Percentiles rank a stretch among this genome's conserved stretches.
These are phyloP conservation scores for Lasiodiplodia gonubiensis DNA, from an alignment of 2,329 filamentous ascomycete genomes.

Conservation along the genomic window DNA sequence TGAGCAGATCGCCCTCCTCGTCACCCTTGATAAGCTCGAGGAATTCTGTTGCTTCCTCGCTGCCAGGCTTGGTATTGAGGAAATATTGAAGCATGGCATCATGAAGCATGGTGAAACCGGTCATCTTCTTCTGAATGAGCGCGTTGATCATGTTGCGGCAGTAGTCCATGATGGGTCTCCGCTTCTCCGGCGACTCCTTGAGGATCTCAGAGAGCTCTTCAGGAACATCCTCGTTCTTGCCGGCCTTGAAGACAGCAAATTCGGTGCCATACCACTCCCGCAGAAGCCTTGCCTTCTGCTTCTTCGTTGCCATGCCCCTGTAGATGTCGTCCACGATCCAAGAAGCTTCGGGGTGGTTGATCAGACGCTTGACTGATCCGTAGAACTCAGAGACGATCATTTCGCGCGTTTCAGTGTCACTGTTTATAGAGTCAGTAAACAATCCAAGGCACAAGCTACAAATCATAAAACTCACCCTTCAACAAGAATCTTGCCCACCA, in stretches of 20 bases:
- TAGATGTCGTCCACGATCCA: slow-evolving; percentile 99
- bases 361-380: slow-evolving; percentile 87
- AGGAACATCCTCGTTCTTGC: slow-evolving; percentile 59
- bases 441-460: not conserved
- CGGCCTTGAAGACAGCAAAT: slow-evolving; percentile 76
- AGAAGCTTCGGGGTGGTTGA: slow-evolving; percentile 93
- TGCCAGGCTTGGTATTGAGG: slow-evolving; percentile 75
- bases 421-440: slow-evolving; percentile 31
- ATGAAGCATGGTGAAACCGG: slow-evolving; percentile 96
- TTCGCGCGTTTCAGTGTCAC: slow-evolving; percentile 84
- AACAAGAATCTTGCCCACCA: slow-evolving; percentile 95
- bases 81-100: slow-evolving; percentile 99
- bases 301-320: slow-evolving; percentile 80
- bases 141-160: slow-evolving; percentile 87
- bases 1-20: slow-evolving; percentile 76
- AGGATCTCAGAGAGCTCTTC: slow-evolving; percentile 78
- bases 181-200: slow-evolving; percentile 79
- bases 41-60: slow-evolving; percentile 84
- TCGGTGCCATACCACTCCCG: slow-evolving; percentile 97
- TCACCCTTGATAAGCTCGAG: slow-evolving; percentile 90
- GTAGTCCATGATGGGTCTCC: slow-evolving; percentile 83
- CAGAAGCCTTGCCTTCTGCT: slow-evolving; percentile 84
- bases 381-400: slow-evolving; percentile 94
- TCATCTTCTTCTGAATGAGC: slow-evolving; percentile 94
- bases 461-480: slow-evolving; percentile 60